Base-by-base conservation (phyloP, 805 yeast species). In the Cyberlindnera sargentensis region DNA sequence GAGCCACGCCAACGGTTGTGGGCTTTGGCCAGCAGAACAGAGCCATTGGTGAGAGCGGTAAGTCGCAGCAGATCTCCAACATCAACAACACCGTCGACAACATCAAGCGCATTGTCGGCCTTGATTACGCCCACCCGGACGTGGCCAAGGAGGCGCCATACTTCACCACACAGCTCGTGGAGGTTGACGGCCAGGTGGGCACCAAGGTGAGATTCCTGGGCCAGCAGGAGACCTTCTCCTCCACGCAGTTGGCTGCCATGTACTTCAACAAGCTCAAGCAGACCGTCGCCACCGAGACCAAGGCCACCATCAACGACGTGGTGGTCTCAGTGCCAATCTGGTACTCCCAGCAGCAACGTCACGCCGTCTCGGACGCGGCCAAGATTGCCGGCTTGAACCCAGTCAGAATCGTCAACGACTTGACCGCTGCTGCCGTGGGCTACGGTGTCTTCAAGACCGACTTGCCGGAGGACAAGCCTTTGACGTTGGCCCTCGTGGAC, bases 371-470 rank as follows among this genome's bases (percentile, higher is more conserved):
- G 48, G 98, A 93, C 65, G 96, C 99, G 46, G 91, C 96, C 61
- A 78, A 76, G 64, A 85, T 93, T 65, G 98, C 99, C 47, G 96
- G 96, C 51, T 77, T 93, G 63, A 93, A 93, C 81, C 98, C 99
- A 48, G 97, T 93, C 47, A 86, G 99, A 78, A 81, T 93, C 52
- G 95, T 93, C 57, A 93, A 93, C 68, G 99, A 93, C 67, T 83
- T 86, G 54, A 90, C 98, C 46, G 98, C 99, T 48, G 99, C 99
- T 49, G 98, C 97, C 60, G 96, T 93, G 53, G 95, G 97, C 58
- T 95, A 93, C 73, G 99, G 99, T 75, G 96, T 93, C 48, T 93
- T 93, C 84, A 90, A 93, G 79, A 78, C 85, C 53, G 97, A 91
- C 63, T 76, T 93, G 60, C 96, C 98, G 60, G 98, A 89, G 68